Evolutionary conservation across 345 rosid species (phyloP), one percentile per base, ranked within the genome.

Genomic region (Eucalyptus albens): DNA sequence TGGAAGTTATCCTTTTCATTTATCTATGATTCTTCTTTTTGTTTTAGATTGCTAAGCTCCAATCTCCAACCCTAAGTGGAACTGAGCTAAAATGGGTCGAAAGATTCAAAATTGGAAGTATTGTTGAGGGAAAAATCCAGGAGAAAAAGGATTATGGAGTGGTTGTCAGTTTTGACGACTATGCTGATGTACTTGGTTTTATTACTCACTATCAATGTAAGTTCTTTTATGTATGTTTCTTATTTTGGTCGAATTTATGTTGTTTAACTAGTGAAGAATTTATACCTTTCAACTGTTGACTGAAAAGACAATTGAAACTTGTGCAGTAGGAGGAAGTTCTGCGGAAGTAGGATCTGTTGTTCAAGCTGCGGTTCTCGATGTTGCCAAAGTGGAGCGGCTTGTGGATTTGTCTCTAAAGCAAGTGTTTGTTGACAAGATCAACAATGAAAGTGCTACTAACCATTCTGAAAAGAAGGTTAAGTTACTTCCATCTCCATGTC

Each of bases 331-430:
- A 89, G 97, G 97, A 91, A 89, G 90, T 33, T 90, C 90, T n/a
- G 89, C 90, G 69, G 93, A 93, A 91, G 89, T 88, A 45, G 98
- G 99, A 72, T 96, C 97, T 50, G 89, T 88, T 91, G 92, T 98
- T 94, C 94, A 56, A 86, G 98, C 97, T 88, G 95, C 89, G 47
- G 97, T 98, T 92, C 97, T 98, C 53, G 99, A 97, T 91, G 92
- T 97, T 92, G 93, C 96, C 89, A 96, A 92, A 95, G 92, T 94
- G 86, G 99, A 96, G 90, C 93, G 90, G 90, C 96, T 98, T 89
- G 94, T 97, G 90, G 99, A 97, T 92, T 93, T 97, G 91, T 96
- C 99, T 89, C 91, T 97, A 87, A 97, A 96, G 91, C 95, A 93
- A 42, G 96, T 95, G 92, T 94, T 98, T 87, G 89, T 94, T 50